These are phyloP conservation scores for Pisolithus tinctorius DNA, from an alignment of 768 basidiomycete genomes.

Conservation along the genomic window DNA sequence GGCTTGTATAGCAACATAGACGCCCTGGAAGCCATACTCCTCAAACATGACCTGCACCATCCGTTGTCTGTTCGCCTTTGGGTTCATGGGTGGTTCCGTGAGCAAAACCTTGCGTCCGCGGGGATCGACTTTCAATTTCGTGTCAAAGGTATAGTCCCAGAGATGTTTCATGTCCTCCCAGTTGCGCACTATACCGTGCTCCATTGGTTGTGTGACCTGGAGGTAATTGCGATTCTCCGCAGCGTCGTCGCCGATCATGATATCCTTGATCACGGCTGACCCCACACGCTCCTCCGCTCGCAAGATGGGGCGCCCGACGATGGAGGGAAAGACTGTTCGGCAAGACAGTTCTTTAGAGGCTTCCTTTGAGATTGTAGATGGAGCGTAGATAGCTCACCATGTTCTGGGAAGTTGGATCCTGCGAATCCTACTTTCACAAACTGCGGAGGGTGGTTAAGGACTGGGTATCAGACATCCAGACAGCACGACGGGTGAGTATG, in stretches of 20 bases:
- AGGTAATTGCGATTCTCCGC: conserved; percentile 91
- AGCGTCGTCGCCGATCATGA: conserved; percentile 98
- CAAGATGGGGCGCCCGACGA: conserved; percentile 94
- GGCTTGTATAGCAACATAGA: conserved; percentile 98
- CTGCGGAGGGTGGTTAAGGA: conserved; percentile 32
- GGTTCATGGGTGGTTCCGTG: conserved; percentile 99
- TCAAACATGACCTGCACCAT: conserved; percentile 99
- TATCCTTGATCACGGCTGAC: conserved; percentile 82
- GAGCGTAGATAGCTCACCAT: conserved; percentile 46
- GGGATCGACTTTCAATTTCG: conserved; percentile 88
- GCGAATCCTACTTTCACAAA: conserved; percentile 90
- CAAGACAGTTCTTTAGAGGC: neutral
- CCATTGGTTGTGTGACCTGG: conserved; percentile 97
- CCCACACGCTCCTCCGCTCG: conserved; percentile 96
- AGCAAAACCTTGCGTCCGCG: conserved; percentile 83
- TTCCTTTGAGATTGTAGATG: neutral
- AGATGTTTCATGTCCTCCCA: conserved; percentile 99
- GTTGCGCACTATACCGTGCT: conserved; percentile 97
- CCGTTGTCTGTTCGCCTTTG: conserved; percentile 81
- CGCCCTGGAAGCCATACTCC: conserved; percentile 91
- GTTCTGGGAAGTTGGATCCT: conserved; percentile 91
- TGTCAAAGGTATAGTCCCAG: conserved; percentile 98
- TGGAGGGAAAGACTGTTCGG: conserved; percentile 82
- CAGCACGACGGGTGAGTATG: conserved; percentile 2
- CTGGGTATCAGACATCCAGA: neutral